Conservation (phyloP, 208 protist species). For the Trypanosoma cruzi region DNA sequence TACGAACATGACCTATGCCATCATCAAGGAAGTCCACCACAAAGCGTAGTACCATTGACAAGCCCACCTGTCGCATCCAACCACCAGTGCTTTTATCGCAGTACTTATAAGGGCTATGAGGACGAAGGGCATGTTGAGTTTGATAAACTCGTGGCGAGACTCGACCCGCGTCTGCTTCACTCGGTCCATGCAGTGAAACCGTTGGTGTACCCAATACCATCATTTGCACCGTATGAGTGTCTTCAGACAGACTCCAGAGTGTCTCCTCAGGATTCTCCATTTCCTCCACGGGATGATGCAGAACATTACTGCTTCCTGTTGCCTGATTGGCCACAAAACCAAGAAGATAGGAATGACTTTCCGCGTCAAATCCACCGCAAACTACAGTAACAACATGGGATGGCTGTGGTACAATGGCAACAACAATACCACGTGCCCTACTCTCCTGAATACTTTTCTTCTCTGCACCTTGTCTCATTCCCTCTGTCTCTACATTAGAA, state of each 20-base stretch:
- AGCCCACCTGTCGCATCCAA: slow-evolving; percentile 24
- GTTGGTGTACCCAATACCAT: slow-evolving; percentile 13
- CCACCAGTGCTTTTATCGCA: background rate
- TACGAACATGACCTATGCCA: slow-evolving; percentile 1
- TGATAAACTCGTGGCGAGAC: background rate
- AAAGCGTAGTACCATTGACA: slow-evolving; percentile 21
- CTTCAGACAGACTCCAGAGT: slow-evolving; percentile 25
- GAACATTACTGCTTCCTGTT: background rate
- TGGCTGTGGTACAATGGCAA: slow-evolving; percentile 28
- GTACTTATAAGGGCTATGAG: background rate
- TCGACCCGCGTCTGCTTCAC: background rate
- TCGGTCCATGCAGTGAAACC: slow-evolving; percentile 3
- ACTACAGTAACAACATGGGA: slow-evolving; percentile 7
- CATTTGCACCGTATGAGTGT: slow-evolving; percentile 31
- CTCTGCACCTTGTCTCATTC: background rate
- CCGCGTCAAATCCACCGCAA: slow-evolving; percentile 26
- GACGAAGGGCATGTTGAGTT: background rate
- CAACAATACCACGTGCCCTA: slow-evolving; percentile 12
- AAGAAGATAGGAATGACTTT: slow-evolving; percentile 14
- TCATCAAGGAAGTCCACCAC: slow-evolving; percentile 31
- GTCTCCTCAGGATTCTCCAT: slow-evolving; percentile 14
- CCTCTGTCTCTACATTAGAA: background rate
- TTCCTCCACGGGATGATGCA: background rate
- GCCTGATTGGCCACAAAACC: slow-evolving; percentile 12
- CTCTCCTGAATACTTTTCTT: background rate